These are phyloP conservation scores for Lagenidium giganteum DNA, from an alignment of 352 stramenopile genomes.

Conservation along the genomic window DNA sequence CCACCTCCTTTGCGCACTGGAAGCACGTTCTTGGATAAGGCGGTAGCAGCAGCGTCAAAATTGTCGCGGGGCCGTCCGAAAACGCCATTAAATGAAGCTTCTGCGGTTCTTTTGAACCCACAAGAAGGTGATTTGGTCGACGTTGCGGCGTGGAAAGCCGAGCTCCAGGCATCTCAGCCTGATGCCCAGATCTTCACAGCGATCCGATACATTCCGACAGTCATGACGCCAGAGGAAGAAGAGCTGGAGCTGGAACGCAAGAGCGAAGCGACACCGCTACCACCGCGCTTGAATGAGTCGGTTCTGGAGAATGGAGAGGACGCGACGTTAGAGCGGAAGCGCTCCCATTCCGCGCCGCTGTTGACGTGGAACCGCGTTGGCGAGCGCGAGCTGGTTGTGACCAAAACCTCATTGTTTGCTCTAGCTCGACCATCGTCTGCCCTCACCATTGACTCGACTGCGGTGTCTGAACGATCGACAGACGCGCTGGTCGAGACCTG, in stretches of 20 bases:
- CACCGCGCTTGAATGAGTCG: no score
- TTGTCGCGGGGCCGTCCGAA: slow-evolving; percentile 15
- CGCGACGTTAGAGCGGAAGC: no score
- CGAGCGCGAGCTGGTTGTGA: slow-evolving; percentile 70
- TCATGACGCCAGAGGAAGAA: slow-evolving; percentile 10
- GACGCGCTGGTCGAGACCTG: slow-evolving; percentile 58
- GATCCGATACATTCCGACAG: slow-evolving; percentile 21
- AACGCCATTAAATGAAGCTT: slow-evolving; percentile 1
- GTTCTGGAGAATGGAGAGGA: no score
- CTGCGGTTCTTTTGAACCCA: slow-evolving; percentile 12
- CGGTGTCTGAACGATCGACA: no score
- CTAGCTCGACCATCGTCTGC: slow-evolving; percentile 15
- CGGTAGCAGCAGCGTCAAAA: slow-evolving; percentile 55
- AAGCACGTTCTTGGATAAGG: slow-evolving; percentile 69
- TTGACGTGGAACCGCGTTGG: slow-evolving; percentile 31
- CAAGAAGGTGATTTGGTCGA: slow-evolving; percentile 22
- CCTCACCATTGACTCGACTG: no score
- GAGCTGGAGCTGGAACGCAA: no score
- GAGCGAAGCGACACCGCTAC: no score
- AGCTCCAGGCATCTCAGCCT: slow-evolving; percentile 5
- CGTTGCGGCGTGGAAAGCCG: slow-evolving; percentile 14
- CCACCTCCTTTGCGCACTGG: slow-evolving; percentile 38
- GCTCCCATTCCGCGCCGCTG: no score
- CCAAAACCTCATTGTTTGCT: slow-evolving; percentile 34
- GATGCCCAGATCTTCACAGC: slow-evolving; percentile 9